Evolutionary conservation across 768 basidiomycete species (phyloP), one percentile per base, ranked within the genome.

Genomic region (Inosperma sp.): DNA sequence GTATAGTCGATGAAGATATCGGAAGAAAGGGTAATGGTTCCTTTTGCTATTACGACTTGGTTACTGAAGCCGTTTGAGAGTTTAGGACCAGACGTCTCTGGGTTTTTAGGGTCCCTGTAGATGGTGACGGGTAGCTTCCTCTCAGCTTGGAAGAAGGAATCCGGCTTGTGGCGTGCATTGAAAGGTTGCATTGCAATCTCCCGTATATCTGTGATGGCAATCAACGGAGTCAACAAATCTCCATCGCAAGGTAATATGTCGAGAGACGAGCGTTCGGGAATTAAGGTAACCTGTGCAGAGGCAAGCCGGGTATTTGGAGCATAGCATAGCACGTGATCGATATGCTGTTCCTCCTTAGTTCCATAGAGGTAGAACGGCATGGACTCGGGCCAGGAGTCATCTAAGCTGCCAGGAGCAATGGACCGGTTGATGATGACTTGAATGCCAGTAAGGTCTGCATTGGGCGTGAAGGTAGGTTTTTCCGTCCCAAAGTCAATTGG

Each of bases 301-400:
- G 53, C 50, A 7, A 69, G 49, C 46, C 67, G 65, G 7, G 54
- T 54, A 35, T 69, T 68, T 1, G 67, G 64, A 4, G 64, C 55
- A 3, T 44, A 50, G 23, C 58, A 43, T n/a, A 65, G 57, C 34
- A 63, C 56, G 52, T 73, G 73, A 31, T 72, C 71, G 48, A 74
- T 58, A 57, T 68, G 62, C 19, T 40, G 35, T 36, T 68, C 55
- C 34, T 51, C 37, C 3, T 35, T 8, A 5, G 63, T 62, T 22
- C n/a, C n/a, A n/a, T n/a, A n/a, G n/a, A n/a, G n/a, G n/a, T n/a
- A n/a, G n/a, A n/a, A n/a, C n/a, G n/a, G 72, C 52, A 65, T 69
- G 30, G 46, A 51, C 13, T 49, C 31, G 26, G 69, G 68, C 22
- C 61, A 59, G 16, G 56, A 40, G 23, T 52, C 25, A 29, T 65